Evolutionary conservation across 805 yeast species (phyloP), one percentile per base, ranked within the genome.

Genomic region (Saccharomycopsis capsularis): DNA sequence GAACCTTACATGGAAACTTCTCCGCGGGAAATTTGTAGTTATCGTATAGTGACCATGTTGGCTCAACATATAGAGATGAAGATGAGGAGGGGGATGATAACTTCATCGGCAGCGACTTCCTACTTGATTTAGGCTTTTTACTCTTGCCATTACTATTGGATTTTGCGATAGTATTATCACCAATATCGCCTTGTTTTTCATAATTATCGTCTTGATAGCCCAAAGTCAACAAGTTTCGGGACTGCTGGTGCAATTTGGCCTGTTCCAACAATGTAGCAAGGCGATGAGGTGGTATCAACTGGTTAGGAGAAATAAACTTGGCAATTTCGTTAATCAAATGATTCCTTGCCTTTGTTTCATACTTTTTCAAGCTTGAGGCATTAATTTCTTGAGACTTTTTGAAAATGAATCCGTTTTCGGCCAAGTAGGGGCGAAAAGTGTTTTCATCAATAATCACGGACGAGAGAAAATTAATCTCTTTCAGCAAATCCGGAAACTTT

Each of bases 221-320:
- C 24, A 68, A 58, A 37, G 67, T 65, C 19, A 65, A 59, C 15
- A 66, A 53, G 27, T 69, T 66, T 36, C 58, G 56, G 1, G 69
- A 64, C 19, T 64, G 59, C 57, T 81, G 83, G 52, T 68, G 70
- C 30, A 63, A 58, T 15, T 73, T 59, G 0, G 86, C 75, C 55
- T 81, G 83, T 13, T 68, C 63, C 11, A 81, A 56, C 23, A 82
- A 59, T 3, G 74, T 66, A 18, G 74, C 66, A 7, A 82, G 60
- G 27, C 86, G 63, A 25, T 68, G 70, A 44, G 74, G 69, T 0
- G 86, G 81, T 2, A 77, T 71, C 64, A 76, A 63, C 44, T 72
- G 73, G 45, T 73, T 68, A 0, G 84, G 75, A 13, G 79, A 72
- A 18, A 81, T 67, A 55, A 66, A 66, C 32, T 63, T 59, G 34